These are phyloP conservation scores for Globisporangium alternatum DNA, from an alignment of 352 stramenopile species.

Conservation along the genomic window DNA sequence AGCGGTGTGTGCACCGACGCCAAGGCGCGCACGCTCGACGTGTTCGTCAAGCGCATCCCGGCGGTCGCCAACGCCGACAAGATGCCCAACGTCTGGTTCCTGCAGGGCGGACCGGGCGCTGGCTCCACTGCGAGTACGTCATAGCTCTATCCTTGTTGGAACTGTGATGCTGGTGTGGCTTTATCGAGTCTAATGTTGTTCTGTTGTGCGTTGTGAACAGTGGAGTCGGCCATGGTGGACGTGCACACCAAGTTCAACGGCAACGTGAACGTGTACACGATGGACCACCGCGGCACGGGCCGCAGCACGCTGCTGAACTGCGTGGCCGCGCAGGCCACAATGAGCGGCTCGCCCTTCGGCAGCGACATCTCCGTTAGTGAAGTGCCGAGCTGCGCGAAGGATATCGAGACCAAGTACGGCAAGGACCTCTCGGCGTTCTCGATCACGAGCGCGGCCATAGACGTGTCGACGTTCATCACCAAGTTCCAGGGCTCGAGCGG, in stretches of 20 bases:
- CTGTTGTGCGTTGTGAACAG: constrained; percentile 11
- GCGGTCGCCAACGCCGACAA: constrained; percentile 18
- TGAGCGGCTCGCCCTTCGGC: constrained; percentile 28
- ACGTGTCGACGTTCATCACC: constrained; percentile 33
- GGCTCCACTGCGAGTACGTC: constrained; percentile 36
- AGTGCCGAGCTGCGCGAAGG: constrained; percentile 34
- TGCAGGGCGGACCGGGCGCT: constrained; percentile 38
- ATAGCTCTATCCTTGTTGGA: not conserved
- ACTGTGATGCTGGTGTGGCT: not conserved
- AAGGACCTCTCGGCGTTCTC: constrained; percentile 31
- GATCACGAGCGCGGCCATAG: constrained; percentile 34
- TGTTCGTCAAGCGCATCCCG: constrained; percentile 36
- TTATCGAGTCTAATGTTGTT: not conserved
- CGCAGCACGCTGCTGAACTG: constrained; percentile 41
- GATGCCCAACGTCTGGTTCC: constrained; percentile 39
- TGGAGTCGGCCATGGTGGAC: constrained; percentile 34
- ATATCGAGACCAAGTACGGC: constrained; percentile 35
- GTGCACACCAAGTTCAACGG: constrained; percentile 26
- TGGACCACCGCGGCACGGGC: constrained; percentile 50
- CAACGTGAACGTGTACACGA: constrained; percentile 52
- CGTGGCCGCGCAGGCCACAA: constrained; percentile 32
- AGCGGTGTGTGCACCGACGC: constrained; percentile 14
- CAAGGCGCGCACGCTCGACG: constrained; percentile 16
- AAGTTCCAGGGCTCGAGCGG: not conserved
- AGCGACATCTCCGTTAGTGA: constrained; percentile 20